Conservation (phyloP, 2,329 filamentous ascomycete genomes). For the Fusarium sp. region DNA sequence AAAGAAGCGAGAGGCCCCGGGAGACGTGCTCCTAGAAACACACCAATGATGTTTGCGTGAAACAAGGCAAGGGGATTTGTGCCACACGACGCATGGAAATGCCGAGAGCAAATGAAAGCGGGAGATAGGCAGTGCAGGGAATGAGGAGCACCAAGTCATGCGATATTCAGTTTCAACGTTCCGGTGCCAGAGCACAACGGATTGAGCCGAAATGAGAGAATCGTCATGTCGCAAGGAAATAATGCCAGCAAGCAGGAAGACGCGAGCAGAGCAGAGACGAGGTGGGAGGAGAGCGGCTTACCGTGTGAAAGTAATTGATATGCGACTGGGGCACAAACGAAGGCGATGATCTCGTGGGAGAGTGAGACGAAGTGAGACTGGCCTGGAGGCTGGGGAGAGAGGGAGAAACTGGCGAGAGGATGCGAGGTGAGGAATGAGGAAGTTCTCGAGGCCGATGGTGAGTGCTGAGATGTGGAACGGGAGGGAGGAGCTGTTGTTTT, state of each 20-base stretch:
- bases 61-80: slow-evolving; percentile 49
- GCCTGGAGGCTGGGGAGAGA: slow-evolving; percentile 19
- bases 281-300: slow-evolving; percentile 21
- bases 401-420: slow-evolving; percentile 40
- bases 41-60: slow-evolving; percentile 50
- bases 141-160: slow-evolving; percentile 39
- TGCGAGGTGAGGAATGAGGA: slow-evolving; percentile 45
- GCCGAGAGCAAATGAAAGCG: slow-evolving; percentile 29
- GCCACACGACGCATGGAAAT: slow-evolving; percentile 40
- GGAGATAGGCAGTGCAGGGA: slow-evolving; percentile 27
- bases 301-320: slow-evolving; percentile 33
- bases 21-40: slow-evolving; percentile 30
- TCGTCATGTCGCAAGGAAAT: slow-evolving; percentile 11
- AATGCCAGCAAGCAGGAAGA: neutral
- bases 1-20: slow-evolving; percentile 19
- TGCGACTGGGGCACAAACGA: slow-evolving; percentile 43
- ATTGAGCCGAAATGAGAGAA: slow-evolving; percentile 23
- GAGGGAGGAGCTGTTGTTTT: slow-evolving; percentile 45
- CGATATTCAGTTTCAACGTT: slow-evolving; percentile 29
- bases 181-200: slow-evolving; percentile 15
- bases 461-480: slow-evolving; percentile 40
- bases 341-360: slow-evolving; percentile 39
- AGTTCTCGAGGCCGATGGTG: slow-evolving; percentile 35
- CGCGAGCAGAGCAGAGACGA: slow-evolving; percentile 5
- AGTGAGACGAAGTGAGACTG: slow-evolving; percentile 39